Evolutionary conservation across 805 yeast species (phyloP).

Genomic region (Lachancea kluyveri): DNA sequence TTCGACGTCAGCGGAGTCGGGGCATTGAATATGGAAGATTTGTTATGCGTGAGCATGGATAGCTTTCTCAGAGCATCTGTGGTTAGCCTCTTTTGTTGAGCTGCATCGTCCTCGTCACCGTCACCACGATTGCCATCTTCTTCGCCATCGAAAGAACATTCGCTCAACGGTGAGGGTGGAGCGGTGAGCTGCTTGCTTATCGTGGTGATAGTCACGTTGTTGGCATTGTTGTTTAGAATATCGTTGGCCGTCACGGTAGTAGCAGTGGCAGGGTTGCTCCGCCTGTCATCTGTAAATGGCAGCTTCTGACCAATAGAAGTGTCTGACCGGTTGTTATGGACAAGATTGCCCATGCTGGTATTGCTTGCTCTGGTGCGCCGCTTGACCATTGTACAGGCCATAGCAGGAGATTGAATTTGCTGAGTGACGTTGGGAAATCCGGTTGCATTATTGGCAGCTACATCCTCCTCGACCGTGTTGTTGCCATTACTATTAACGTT

Average conservation of each 20-base stretch:
- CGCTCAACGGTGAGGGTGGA: slow-evolving; percentile 1
- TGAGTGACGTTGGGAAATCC: slow-evolving; percentile 28
- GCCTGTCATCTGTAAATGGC: slow-evolving; percentile 32
- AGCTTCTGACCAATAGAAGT: slow-evolving; percentile 23
- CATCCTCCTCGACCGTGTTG: slow-evolving; percentile 8
- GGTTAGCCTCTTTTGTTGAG: slow-evolving; percentile 31
- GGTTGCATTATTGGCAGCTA: slow-evolving; percentile 4
- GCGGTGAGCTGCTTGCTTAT: too few relatives aligned
- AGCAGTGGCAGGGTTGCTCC: too few relatives aligned
- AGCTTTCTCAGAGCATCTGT: slow-evolving; percentile 36
- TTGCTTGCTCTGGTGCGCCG: slow-evolving; percentile 23
- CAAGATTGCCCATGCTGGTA: slow-evolving; percentile 10
- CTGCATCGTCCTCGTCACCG: slow-evolving; percentile 24
- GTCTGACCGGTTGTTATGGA: slow-evolving; percentile 20
- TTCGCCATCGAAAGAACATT: neutral
- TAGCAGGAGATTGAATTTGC: slow-evolving; percentile 38
- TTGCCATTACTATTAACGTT: slow-evolving; percentile 6
- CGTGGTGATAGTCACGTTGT: too few relatives aligned
- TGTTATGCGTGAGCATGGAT: slow-evolving; percentile 21
- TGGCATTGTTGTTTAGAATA: too few relatives aligned
- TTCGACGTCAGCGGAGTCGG: slow-evolving; percentile 7
- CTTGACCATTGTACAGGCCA: slow-evolving; percentile 31
- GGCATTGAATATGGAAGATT: neutral
- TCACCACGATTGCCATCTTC: slow-evolving; percentile 14
- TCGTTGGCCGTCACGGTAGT: too few relatives aligned